Base-by-base conservation (phyloP, 2,329 filamentous ascomycete species). In the Ramichloridium luteum region DNA sequence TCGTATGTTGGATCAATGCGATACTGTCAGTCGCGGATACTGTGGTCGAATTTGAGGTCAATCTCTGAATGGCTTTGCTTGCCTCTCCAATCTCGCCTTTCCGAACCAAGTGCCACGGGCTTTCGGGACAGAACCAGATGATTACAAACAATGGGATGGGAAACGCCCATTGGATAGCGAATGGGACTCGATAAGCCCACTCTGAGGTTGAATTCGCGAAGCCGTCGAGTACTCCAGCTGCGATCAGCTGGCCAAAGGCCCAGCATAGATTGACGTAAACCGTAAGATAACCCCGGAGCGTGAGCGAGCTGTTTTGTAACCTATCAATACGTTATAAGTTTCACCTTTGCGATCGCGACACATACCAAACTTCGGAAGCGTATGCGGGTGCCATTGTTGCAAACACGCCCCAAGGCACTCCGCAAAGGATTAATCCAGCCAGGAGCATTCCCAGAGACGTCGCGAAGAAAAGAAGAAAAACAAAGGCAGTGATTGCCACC, bases 241-340 rank as follows among this genome's bases (percentile, higher is more conserved):
- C 67, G 3, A 74, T 52, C 5, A 74, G 59, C 15, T 31, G 20
- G 6, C 33, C 20, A 17, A 31, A 22, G 9, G 27, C 33, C 50
- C 70, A 74, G 41, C 67, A 72, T 23, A 73, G 53, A 42, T 72
- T 73, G 34, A 72, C 66, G 35, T 67, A 74, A n/a, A 65, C 66
- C 1, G 70, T 74, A n/a, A 74, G 53, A 31, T 68, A 64, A n/a
- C 65, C 67, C 11, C 72, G 62, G 23, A 75, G 59, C 1, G 63
- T 62, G 28, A 70, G 56, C 3, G 72, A 28, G 17, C 38, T 8
- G n/a, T 23, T 8, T 13, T 8, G 25, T 10, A 10, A 13, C 11
- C 13, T 10, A 27, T 6, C 3, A 15, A 13, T 5, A 14, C 25
- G 25, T 5, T 12, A 27, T 4, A 10, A 27, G 25, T 6, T 16